Percentiles rank a stretch among this genome's conserved stretches.
Conservation (phyloP, 2,329 filamentous ascomycete species). For the Penicillium polonicum region DNA sequence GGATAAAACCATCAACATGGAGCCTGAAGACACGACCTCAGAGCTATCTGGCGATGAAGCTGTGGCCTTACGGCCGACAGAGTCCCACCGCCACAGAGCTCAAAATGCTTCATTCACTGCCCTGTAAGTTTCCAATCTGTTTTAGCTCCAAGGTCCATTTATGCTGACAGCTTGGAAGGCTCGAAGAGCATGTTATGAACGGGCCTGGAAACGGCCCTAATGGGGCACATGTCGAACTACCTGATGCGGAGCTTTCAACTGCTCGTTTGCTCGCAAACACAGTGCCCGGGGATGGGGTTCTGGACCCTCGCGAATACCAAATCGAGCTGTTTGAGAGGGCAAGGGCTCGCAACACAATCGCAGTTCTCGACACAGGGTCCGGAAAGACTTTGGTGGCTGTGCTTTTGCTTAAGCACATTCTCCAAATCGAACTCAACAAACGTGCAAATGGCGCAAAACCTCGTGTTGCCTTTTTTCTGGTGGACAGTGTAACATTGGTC, state of each 20-base stretch:
- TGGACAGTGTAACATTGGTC: slow-evolving; percentile 84
- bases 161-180: slow-evolving; percentile 24
- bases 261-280: slow-evolving; percentile 55
- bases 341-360: slow-evolving; percentile 81
- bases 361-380: slow-evolving; percentile 85
- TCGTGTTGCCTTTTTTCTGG: slow-evolving; percentile 81
- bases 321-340: slow-evolving; percentile 86
- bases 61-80: not conserved
- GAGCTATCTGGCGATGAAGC: slow-evolving; percentile 31
- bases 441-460: slow-evolving; percentile 59
- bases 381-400: slow-evolving; percentile 97
- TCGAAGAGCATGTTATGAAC: slow-evolving; percentile 44
- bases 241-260: slow-evolving; percentile 53
- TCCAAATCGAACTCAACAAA: slow-evolving; percentile 74
- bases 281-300: slow-evolving; percentile 61
- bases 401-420: slow-evolving; percentile 71
- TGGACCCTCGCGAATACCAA: slow-evolving; percentile 84
- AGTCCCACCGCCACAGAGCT: slow-evolving; percentile 27
- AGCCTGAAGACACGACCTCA: slow-evolving; percentile 13
- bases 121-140: slow-evolving; percentile 35
- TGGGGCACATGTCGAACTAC: not conserved
- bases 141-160: not conserved
- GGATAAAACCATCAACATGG: not conserved
- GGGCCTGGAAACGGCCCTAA: slow-evolving; percentile 40
- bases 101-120: slow-evolving; percentile 54